Base-by-base conservation (phyloP, 306 rosid genomes). In the Luffa aegyptiaca region DNA sequence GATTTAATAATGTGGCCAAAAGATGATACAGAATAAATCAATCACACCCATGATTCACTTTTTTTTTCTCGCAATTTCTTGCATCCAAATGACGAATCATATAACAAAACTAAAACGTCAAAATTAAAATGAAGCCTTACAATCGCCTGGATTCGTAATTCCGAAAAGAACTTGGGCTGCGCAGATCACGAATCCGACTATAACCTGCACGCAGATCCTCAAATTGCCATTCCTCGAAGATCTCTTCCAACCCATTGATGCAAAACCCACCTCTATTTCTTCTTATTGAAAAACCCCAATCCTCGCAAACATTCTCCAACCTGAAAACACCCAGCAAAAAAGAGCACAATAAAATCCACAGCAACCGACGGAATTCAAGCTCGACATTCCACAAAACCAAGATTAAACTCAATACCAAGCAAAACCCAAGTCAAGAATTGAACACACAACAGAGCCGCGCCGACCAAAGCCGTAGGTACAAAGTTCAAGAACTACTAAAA, bases 141-240 rank as follows among this genome's bases (percentile, higher is more conserved):
- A 92, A 78, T 94, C 98, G 68, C 37, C 13, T 2, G 91, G 85
- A 89, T 90, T 88, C 72, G 98, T 94, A 75, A 78, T 88, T 57
- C 91, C 97, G 83, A 62, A 81, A 33, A 89, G 86, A 84, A 92
- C 80, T 74, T 83, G 93, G 0, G 84, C 86, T 44, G 79, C 78
- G 76, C 84, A 86, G 86, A 88, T 83, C 86, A 84, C 16, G 83
- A 86, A 84, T 83, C 88, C 89, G 80, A 88, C 45, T 33, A 87
- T 74, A 81, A 85, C 80, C 79, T 80, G 79, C 44, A 42, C 78
- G 48, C 76, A 77, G 88, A 90, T 87, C 90, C 85, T 85, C 84
- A 83, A 79, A 84, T 81, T 74, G 78, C 76, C 77, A 85, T 14
- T 76, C 83, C 39, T 79, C 70, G 82, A 82, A 87, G 92, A 92